phyloP scores from a whole-genome alignment of 164 flowering plant species.

The Kalanchoe fedtschenkoi region DNA sequence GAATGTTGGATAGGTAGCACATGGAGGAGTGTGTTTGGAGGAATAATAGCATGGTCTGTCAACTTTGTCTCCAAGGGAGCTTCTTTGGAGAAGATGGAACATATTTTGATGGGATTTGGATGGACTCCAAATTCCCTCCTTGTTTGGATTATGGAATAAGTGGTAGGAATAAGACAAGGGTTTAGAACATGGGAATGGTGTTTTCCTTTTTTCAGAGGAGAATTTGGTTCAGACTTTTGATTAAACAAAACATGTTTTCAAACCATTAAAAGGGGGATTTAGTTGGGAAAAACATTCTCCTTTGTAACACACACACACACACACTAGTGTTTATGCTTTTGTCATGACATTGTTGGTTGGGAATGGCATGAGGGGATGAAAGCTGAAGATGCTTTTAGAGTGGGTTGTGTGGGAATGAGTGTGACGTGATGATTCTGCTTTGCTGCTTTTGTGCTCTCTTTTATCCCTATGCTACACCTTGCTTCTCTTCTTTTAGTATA shows the following conservation, averaged over 20 bases:
- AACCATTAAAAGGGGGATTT: conserved; percentile 10
- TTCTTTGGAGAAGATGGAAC: conserved; percentile 32
- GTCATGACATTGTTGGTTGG: conserved; percentile 23
- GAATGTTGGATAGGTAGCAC: conserved; percentile 24
- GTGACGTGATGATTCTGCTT: too few species aligned
- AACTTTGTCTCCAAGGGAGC: conserved; percentile 18
- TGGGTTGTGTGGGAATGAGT: background rate
- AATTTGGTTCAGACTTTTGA: background rate
- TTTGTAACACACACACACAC: conserved; percentile 8
- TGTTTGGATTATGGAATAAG: background rate
- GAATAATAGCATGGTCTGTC: conserved; percentile 43
- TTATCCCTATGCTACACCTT: background rate
- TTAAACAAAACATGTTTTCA: background rate
- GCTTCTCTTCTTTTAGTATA: conserved; percentile 3
- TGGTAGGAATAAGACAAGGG: background rate
- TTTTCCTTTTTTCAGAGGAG: background rate
- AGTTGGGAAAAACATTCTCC: conserved; percentile 16
- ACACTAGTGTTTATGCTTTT: conserved; percentile 32
- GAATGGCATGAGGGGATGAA: conserved; percentile 46
- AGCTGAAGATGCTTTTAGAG: conserved; percentile 16
- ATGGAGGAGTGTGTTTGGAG: conserved; percentile 43
- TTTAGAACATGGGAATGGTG: background rate
- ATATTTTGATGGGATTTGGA: conserved; percentile 7
- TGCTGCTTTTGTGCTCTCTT: background rate
- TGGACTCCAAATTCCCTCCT: background rate